Evolutionary conservation across 169 alveolate species (phyloP), one percentile per base, ranked within the genome.

Genomic region (Cryptosporidium ubiquitum): DNA sequence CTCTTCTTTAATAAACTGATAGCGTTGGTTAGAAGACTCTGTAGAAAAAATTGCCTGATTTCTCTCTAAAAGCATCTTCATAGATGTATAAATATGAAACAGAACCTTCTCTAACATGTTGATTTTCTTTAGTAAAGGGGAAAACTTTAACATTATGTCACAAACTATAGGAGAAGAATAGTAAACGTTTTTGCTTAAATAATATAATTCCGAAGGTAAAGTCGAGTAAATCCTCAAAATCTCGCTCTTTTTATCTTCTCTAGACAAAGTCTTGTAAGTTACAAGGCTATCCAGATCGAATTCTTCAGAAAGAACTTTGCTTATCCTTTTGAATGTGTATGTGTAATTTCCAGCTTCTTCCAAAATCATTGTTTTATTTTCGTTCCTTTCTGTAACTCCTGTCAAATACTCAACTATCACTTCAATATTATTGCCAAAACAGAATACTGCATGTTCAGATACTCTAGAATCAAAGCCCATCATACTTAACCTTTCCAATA

Each of bases 381-480:
- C 89, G n/a, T 39, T 66, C 33, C 75, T 79, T 31, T 79, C 89
- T 10, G 73, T 37, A 7, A 79, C 49, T 20, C 42, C 69, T 20
- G 89, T 61, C 51, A 79, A 79, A 39, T 61, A 66, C 39, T 79
- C 89, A 2, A 79, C 89, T 4, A 79, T 79, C n/a, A 64, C 68
- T 47, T 79, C 89, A 42, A 79, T 79, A 23, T 79, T 60, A 61
- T 79, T 79, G 1, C 89, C 89, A 60, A 40, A 40, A 26, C 79
- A 79, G 61, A 58, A 79, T 9, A 79, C 16, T 60, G 74, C 74
- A 49, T 79, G 73, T 18, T 79, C 89, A 7, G 71, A 60, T 23
- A 64, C 49, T n/a, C 42, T 37, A 16, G 39, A 20, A n/a, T 79
- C 89, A 40, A 79, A 79, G 26, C 89, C 89, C 89, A 79, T 79